A percentile compares a stretch with the other conserved stretches of the same genome.
phyloP scores from a whole-genome alignment of 768 basidiomycete genomes.

The Xerocomellus dryophilus region DNA sequence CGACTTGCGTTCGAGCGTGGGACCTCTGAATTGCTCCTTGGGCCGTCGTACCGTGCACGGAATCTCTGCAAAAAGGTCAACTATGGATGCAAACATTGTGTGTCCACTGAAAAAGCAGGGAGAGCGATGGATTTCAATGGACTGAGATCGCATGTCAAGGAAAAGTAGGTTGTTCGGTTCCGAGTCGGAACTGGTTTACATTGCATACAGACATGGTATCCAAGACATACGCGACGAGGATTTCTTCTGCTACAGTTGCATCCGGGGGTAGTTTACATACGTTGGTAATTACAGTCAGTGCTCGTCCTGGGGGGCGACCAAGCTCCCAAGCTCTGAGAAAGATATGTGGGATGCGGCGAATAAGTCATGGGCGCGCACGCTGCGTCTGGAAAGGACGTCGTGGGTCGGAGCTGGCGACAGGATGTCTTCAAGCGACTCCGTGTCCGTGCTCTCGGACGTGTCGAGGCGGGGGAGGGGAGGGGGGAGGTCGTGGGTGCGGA shows the following conservation, averaged over 20 bases:
- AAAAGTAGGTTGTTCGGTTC: slow-evolving; percentile 46
- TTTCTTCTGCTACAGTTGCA: slow-evolving; percentile 36
- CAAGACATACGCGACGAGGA: slow-evolving; percentile 52
- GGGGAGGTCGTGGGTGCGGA: slow-evolving; percentile 8
- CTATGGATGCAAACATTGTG: slow-evolving; percentile 59
- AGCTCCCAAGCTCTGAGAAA: slow-evolving; percentile 26
- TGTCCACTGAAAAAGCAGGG: too few relatives aligned
- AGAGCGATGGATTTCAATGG: slow-evolving; percentile 51
- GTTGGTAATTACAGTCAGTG: too few relatives aligned
- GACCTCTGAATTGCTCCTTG: slow-evolving; percentile 16
- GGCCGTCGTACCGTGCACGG: slow-evolving; percentile 19
- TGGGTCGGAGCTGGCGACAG: slow-evolving; percentile 18
- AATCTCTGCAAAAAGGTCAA: slow-evolving; percentile 34
- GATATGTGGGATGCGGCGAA: slow-evolving; percentile 28
- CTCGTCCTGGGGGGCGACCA: slow-evolving; percentile 13
- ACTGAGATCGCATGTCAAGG: slow-evolving; percentile 59
- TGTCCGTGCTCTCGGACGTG: slow-evolving; percentile 8
- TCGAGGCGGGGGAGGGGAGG: slow-evolving; percentile 8
- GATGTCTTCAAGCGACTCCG: slow-evolving; percentile 17
- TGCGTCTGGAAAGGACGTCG: slow-evolving; percentile 9
- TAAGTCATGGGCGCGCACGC: slow-evolving; percentile 23
- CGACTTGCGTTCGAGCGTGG: slow-evolving; percentile 26
- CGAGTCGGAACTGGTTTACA: slow-evolving; percentile 6
- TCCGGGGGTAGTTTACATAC: neutral
- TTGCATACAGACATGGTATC: slow-evolving; percentile 46